phyloP scores from a whole-genome alignment of 2,329 filamentous ascomycete species.

The Byssoonygena ceratinophila region DNA sequence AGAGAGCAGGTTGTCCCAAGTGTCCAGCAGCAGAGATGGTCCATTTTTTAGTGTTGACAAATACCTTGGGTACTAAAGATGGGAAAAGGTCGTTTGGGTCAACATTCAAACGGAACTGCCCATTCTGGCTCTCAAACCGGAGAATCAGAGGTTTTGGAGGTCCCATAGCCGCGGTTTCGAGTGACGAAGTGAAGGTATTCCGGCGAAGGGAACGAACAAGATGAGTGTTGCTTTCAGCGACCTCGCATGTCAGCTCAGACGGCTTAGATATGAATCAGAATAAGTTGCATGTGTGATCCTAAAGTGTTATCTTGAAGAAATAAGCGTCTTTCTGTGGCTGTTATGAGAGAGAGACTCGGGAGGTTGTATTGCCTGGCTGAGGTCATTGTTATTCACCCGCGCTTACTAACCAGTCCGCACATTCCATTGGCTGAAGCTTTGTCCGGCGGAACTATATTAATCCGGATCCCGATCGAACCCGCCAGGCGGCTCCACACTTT shows the following conservation, averaged over 20 bases:
- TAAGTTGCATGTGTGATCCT: background rate
- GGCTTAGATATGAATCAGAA: background rate
- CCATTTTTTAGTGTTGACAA: background rate
- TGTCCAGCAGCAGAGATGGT: background rate
- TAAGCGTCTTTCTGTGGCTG: background rate
- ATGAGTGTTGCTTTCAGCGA: background rate
- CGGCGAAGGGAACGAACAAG: background rate
- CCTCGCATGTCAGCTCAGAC: background rate
- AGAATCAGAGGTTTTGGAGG: constrained; percentile 56
- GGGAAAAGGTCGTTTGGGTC: constrained; percentile 63
- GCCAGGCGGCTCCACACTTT: too few relatives aligned
- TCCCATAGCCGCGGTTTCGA: constrained; percentile 25
- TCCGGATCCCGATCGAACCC: too few relatives aligned
- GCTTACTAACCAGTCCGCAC: background rate
- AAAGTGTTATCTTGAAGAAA: background rate
- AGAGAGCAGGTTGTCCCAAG: background rate
- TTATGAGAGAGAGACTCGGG: background rate
- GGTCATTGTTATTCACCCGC: background rate
- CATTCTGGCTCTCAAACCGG: constrained; percentile 80
- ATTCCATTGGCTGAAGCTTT: background rate
- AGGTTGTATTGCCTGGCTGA: background rate
- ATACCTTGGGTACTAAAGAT: constrained; percentile 42
- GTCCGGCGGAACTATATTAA: too few relatives aligned
- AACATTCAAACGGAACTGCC: constrained; percentile 76
- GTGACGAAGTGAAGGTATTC: background rate